Base-by-base conservation (phyloP, 306 rosid genomes). In the Castanea crenata region DNA sequence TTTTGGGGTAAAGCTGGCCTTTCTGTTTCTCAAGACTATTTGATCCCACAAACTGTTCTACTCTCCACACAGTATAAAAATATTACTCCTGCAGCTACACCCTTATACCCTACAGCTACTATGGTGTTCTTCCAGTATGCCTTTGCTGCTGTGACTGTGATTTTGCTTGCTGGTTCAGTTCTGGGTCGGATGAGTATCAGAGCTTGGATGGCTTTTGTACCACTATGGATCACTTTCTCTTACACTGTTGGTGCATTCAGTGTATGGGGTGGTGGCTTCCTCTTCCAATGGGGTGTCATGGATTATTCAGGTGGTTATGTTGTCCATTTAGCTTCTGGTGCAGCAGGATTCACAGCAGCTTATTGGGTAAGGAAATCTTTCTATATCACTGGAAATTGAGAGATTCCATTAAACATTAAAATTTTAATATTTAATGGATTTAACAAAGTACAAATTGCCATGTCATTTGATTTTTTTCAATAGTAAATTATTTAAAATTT, bases 241-340 rank as follows among this genome's bases (percentile, higher is more conserved):
- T 83, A 83, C 55, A 80, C 81, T 2, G 87, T 86, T 0, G 85
- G 85, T 9, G 87, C 87, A 0, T 86, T 55, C 38, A 86, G 90
- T 41, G 68, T 81, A 5, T 83, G 90, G 87, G 89, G 87, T 32
- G 90, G 87, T 8, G 90, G 90, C 3, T 86, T 85, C 79, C 84
- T 86, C 51, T 82, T 82, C 71, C 87, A 86, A 15, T 86, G 89
- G 89, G 89, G 89, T 16, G 85, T 77, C 34, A 86, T 83, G 20
- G 89, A 86, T 78, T 83, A 83, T 55, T 80, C 84, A 9, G 89
- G 89, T 3, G 86, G 87, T 31, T 86, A 83, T 54, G 87, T 86
- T 4, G 74, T 86, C 62, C 89, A 86, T 71, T 81, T 86, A 71
- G 78, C 89, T 34, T 80, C 89, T 51, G 89, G 89, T n/a, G 27